Evolutionary conservation across 2,329 filamentous ascomycete genomes (phyloP).

Genomic region (Microthyrium microscopicum): DNA sequence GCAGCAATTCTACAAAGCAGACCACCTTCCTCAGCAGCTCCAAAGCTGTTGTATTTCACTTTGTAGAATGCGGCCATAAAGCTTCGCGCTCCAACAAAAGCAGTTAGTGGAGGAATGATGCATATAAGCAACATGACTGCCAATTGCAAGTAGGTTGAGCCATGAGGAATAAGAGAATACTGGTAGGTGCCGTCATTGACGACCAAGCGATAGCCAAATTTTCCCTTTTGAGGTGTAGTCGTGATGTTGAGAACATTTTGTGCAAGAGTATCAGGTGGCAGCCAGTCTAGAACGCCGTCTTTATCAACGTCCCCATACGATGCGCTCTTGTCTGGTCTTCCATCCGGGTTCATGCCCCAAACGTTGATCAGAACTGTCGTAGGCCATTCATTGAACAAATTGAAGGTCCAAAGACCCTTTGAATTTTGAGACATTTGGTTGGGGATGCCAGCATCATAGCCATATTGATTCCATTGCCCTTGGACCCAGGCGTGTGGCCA

Average conservation of each 20-base stretch:
- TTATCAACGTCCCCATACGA: constrained; percentile 45
- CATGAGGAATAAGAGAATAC: constrained; percentile 36
- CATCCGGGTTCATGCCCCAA: constrained; percentile 50
- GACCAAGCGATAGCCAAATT: constrained; percentile 37
- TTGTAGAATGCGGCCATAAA: constrained; percentile 47
- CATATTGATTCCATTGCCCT: constrained; percentile 46
- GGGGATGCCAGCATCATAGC: constrained; percentile 42
- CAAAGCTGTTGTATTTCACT: constrained; percentile 45
- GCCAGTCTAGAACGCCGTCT: constrained; percentile 43
- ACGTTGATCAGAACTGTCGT: constrained; percentile 44
- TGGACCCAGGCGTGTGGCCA: constrained; percentile 48
- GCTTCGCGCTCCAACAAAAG: constrained; percentile 32
- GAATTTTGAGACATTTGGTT: constrained; percentile 36
- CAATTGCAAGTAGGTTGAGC: constrained; percentile 37
- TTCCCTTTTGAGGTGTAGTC: constrained; percentile 33
- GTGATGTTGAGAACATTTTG: constrained; percentile 43
- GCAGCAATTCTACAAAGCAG: constrained; percentile 8
- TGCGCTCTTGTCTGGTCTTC: constrained; percentile 41
- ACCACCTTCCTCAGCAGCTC: constrained; percentile 34
- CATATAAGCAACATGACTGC: constrained; percentile 37
- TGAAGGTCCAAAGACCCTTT: constrained; percentile 38
- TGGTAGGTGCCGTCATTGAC: constrained; percentile 37
- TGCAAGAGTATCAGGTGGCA: constrained; percentile 41
- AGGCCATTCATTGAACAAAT: constrained; percentile 49
- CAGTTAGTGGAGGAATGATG: constrained; percentile 35